Percentiles rank a stretch among this genome's conserved stretches.
phyloP scores from a whole-genome alignment of 208 protist species.

The Porcisia hertigi region DNA sequence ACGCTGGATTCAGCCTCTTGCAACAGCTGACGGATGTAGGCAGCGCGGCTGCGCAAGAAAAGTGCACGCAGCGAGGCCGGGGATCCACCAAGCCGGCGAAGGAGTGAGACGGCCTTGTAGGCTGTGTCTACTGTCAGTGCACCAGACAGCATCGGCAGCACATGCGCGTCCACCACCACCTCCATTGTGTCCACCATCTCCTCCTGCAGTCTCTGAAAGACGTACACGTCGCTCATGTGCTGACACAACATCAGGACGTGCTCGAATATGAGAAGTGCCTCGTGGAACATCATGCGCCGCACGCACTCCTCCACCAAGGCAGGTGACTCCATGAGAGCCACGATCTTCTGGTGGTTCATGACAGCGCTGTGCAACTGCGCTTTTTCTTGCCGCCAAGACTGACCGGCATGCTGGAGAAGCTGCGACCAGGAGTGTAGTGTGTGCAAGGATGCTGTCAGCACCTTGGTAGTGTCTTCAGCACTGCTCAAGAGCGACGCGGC shows the following conservation, averaged over 20 bases:
- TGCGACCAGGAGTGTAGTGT: constrained; percentile 58
- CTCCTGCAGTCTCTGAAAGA: constrained; percentile 34
- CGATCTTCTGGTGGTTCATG: constrained; percentile 61
- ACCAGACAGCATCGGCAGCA: constrained; percentile 67
- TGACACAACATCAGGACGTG: constrained; percentile 53
- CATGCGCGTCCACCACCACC: constrained; percentile 34
- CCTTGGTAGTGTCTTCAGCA: constrained; percentile 41
- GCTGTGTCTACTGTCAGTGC: constrained; percentile 64
- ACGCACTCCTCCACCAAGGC: constrained; percentile 69
- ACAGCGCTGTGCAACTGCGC: constrained; percentile 48
- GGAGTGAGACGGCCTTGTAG: constrained; percentile 67
- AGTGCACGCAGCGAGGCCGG: constrained; percentile 38
- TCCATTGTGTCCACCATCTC: constrained; percentile 41
- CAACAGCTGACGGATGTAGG: constrained; percentile 47
- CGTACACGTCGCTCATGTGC: constrained; percentile 35
- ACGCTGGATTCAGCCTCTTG: constrained; percentile 43
- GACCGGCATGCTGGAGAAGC: constrained; percentile 40
- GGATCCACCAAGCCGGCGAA: constrained; percentile 51
- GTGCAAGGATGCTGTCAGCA: constrained; percentile 45
- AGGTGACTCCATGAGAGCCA: constrained; percentile 76
- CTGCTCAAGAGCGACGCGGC: constrained; percentile 36
- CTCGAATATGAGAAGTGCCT: constrained; percentile 74
- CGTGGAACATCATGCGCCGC: constrained; percentile 74
- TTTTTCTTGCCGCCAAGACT: constrained; percentile 68
- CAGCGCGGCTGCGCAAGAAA: constrained; percentile 54